Percentiles rank a stretch among this genome's conserved stretches.
phyloP scores from a whole-genome alignment of 2,329 filamentous ascomycete species.

The Daldinia eschscholtzii region DNA sequence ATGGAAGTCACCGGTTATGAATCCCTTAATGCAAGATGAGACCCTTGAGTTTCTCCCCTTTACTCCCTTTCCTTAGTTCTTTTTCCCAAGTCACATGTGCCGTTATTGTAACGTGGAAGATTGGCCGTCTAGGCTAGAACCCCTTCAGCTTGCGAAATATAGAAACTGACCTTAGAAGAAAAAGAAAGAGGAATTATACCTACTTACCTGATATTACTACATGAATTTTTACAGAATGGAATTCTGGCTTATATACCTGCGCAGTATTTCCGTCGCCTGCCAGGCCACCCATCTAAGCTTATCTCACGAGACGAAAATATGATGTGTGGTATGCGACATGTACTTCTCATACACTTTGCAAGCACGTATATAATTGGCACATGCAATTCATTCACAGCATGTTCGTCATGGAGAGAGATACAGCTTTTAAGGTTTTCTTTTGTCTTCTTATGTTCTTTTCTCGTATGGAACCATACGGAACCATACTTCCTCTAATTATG shows the following conservation, averaged over 20 bases:
- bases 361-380: neutral
- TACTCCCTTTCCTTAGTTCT: neutral
- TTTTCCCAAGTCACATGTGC: constrained; percentile 3
- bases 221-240: neutral
- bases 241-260: too few species aligned
- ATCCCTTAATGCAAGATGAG: neutral
- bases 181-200: neutral
- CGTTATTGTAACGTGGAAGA: neutral
- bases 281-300: neutral
- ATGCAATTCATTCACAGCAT: neutral
- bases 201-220: neutral
- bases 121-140: neutral
- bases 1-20: neutral
- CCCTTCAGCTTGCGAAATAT: neutral
- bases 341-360: neutral
- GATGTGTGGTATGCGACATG: constrained; percentile 12
- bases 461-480: neutral
- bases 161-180: neutral
- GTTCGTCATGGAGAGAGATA: neutral
- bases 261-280: neutral
- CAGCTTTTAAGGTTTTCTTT: neutral
- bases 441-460: neutral
- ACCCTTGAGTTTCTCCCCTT: neutral
- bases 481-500: neutral
- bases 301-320: constrained; percentile 16